Evolutionary conservation across 169 alveolate genomes (phyloP), one percentile per base, ranked within the genome.

Genomic region (Cryptosporidium andersoni): DNA sequence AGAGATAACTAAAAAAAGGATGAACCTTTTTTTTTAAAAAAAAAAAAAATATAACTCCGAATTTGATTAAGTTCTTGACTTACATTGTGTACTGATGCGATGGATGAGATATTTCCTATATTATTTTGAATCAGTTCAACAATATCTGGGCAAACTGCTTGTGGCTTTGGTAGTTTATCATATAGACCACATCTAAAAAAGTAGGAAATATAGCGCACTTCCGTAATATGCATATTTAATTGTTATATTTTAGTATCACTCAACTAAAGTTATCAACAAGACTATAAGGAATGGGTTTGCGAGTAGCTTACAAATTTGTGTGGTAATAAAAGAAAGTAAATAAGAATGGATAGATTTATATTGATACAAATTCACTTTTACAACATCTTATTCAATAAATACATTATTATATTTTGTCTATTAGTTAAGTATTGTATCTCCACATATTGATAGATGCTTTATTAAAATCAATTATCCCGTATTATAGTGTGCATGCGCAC

Each of bases 161-260:
- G 47, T 4, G 85, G 85, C 7, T 14, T 16, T 42, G 5, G n/a
- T 4, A 74, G 68, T 45, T 43, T 74, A 14, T 74, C 85, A 40
- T 47, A n/a, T 47, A 74, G 47, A 37, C 85, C 85, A 74, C 68
- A 74, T 74, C 85, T 53, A 40, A 63, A 66, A 42, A 74, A 74
- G 11, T 60, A 68, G 14, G 85, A 74, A n/a, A 60, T 42, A 14
- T 60, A 34, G 43, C 67, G 40, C 55, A 74, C 60, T 39, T 14
- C 42, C 14, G 66, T 34, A 25, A 55, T 14, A 9, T 74, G n/a
- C 85, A 74, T 74, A n/a, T 11, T 51, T 43, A 48, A 12, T 7
- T 65, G 25, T 34, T 42, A 40, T 25, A 25, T 25, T 25, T 25
- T 25, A 25, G 25, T 25, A 0, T 25, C 25, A 25, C 25, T 25